Evolutionary conservation across 805 yeast genomes (phyloP).

Genomic region (Torulaspora maleeae): DNA sequence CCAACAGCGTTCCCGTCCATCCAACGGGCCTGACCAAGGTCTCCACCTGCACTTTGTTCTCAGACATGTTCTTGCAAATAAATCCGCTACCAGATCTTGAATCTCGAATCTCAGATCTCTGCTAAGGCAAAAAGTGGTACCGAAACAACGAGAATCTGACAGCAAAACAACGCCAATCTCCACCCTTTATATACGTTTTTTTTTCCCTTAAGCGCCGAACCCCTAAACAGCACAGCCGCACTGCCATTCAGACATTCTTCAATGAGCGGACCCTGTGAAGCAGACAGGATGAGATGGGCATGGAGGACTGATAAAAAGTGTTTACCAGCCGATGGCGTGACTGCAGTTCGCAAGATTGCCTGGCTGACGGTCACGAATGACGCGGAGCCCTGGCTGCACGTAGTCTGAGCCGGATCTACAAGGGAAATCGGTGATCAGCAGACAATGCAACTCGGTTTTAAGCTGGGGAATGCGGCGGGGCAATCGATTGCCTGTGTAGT

Average conservation of each 20-base stretch:
- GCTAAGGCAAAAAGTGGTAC: neutral
- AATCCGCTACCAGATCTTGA: neutral
- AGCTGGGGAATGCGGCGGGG: too few species aligned
- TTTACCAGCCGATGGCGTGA: too few species aligned
- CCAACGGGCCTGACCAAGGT: conserved; percentile 3
- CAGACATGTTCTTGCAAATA: neutral
- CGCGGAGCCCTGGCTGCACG: too few species aligned
- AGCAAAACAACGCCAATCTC: neutral
- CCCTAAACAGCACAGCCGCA: neutral
- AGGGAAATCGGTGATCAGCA: too few species aligned
- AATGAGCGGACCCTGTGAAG: neutral
- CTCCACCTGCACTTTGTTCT: neutral
- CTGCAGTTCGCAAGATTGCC: too few species aligned
- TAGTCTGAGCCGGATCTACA: too few species aligned
- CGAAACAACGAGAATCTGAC: neutral
- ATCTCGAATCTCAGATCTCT: neutral
- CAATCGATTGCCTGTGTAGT: too few species aligned
- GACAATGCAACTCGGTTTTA: too few species aligned
- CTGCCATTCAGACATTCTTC: neutral
- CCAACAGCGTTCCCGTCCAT: neutral
- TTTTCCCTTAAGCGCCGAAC: neutral
- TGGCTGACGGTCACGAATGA: too few species aligned
- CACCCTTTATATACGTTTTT: neutral
- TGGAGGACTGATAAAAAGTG: neutral
- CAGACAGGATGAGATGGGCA: neutral